Evolutionary conservation across 2,329 filamentous ascomycete species (phyloP).

Genomic region (Penicillium sp.): DNA sequence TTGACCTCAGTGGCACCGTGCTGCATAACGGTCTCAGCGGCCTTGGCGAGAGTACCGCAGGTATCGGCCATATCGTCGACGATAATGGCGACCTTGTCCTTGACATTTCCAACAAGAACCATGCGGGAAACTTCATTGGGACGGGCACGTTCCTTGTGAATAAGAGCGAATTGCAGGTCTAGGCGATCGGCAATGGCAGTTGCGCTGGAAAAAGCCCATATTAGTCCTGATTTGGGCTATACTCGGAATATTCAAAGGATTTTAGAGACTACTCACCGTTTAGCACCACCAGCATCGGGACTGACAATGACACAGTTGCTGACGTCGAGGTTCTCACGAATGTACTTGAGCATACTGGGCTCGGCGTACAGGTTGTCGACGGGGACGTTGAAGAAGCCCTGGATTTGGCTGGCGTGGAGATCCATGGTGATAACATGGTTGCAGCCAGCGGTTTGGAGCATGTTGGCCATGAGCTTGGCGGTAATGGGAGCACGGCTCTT

Average conservation of each 20-base stretch:
- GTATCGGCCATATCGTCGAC: conserved; percentile 99
- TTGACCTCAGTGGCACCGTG: conserved; percentile 86
- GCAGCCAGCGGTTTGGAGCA: conserved; percentile 92
- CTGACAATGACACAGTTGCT: conserved; percentile 91
- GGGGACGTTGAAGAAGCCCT: conserved; percentile 90
- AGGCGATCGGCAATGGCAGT: conserved; percentile 91
- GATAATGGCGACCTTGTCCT: conserved; percentile 88
- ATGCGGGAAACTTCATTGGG: conserved; percentile 89
- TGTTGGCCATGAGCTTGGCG: conserved; percentile 93
- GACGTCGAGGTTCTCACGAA: conserved; percentile 78
- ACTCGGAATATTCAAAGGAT: not conserved
- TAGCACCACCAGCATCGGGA: conserved; percentile 91
- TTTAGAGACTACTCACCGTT: conserved; percentile 58
- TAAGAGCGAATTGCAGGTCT: conserved; percentile 87
- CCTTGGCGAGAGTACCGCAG: conserved; percentile 85
- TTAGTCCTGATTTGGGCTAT: not conserved
- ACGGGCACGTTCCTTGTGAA: conserved; percentile 94
- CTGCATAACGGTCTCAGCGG: conserved; percentile 82
- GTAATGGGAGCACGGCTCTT: conserved; percentile 94
- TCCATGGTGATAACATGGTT: conserved; percentile 97
- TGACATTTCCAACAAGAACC: conserved; percentile 93
- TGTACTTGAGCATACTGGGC: conserved; percentile 88
- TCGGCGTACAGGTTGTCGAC: conserved; percentile 88
- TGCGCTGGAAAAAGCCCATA: conserved; percentile 55
- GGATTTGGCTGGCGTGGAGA: conserved; percentile 88